Base-by-base conservation (phyloP, 2,329 filamentous ascomycete genomes). In the Mycogone perniciosa region DNA sequence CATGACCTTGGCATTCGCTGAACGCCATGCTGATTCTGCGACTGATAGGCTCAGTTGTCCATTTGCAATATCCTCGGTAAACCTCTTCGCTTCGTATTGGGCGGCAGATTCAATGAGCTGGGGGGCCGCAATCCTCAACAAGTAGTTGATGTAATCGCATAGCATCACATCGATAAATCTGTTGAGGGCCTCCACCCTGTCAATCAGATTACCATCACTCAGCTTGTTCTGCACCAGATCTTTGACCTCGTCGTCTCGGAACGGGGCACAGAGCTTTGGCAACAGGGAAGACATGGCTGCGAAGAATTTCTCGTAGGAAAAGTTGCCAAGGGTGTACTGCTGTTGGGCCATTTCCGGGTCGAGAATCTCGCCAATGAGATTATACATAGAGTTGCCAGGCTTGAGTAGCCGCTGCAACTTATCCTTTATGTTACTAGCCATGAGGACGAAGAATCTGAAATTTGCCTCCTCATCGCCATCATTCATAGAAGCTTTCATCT, bases 301-400 rank as follows among this genome's bases (percentile, higher is more conserved):
- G 63, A 92, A 92, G 68, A 92, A 91, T 52, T 82, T 85, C 57
- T 87, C 84, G 57, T 91, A 91, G 0, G 88, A 91, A 64, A 92
- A 92, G 45, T 80, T 81, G 10, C 88, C 87, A 49, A 82, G 76
- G 7, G 73, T 72, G 60, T 88, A 88, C 57, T 91, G 85, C 38
- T 77, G 79, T 54, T 78, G 75, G 30, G 89, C 84, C 55, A 86
- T 75, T 37, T 89, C 84, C 1, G 83, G 80, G 57, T 92, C 88
- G 27, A 93, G 72, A 1, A 86, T 81, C 61, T 91, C 88, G 2
- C 81, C 81, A 52, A 92, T 89, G 41, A 89, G 76, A 3, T 76
- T 84, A 62, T 90, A 77, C 79, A 90, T 86, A 13, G 83, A 81
- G 62, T 86, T 88, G 7, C 83, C 84, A 2, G 81, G 76, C 59